Evolutionary conservation across 345 rosid species (phyloP).

Genomic region (Salix suchowensis): DNA sequence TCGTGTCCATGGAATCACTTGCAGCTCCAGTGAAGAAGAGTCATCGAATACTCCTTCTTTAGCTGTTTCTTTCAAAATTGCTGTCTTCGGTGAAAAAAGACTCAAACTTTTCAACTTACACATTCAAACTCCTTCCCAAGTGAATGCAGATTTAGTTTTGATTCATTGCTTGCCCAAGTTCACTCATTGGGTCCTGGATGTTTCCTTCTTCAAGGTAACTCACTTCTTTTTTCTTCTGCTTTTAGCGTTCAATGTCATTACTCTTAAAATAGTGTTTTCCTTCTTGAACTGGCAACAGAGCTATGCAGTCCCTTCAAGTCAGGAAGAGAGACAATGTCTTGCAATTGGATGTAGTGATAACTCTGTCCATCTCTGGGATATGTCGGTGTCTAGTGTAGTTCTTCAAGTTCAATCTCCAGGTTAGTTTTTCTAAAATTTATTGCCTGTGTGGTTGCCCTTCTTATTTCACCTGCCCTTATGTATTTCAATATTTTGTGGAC

Average conservation of each 20-base stretch:
- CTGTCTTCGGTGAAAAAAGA: slow-evolving; percentile 66
- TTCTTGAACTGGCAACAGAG: slow-evolving; percentile 29
- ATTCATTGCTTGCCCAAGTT: slow-evolving; percentile 63
- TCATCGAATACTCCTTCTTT: not conserved
- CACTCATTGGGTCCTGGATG: slow-evolving; percentile 73
- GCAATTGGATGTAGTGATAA: slow-evolving; percentile 88
- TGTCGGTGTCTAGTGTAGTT: slow-evolving; percentile 35
- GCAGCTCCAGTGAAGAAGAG: slow-evolving; percentile 9
- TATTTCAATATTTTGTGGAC: slow-evolving; percentile 4
- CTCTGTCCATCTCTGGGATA: slow-evolving; percentile 64
- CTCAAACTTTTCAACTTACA: slow-evolving; percentile 54
- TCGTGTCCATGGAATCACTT: slow-evolving; percentile 77
- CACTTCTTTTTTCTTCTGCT: not conserved
- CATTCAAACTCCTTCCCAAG: slow-evolving; percentile 22
- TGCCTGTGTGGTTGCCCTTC: not conserved
- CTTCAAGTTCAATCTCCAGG: slow-evolving; percentile 78
- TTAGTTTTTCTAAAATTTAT: slow-evolving; percentile 12
- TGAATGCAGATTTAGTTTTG: slow-evolving; percentile 36
- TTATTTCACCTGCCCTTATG: not conserved
- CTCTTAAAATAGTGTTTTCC: slow-evolving; percentile 4
- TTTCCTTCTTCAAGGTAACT: slow-evolving; percentile 61
- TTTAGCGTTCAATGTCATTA: not conserved
- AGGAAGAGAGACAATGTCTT: slow-evolving; percentile 35
- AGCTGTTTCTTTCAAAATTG: slow-evolving; percentile 35
- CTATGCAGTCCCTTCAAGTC: slow-evolving; percentile 19